Percentiles rank a stretch among this genome's conserved stretches.
These are phyloP conservation scores for Escovopsis sp. DNA, from an alignment of 2,329 filamentous ascomycete genomes.

Conservation along the genomic window DNA sequence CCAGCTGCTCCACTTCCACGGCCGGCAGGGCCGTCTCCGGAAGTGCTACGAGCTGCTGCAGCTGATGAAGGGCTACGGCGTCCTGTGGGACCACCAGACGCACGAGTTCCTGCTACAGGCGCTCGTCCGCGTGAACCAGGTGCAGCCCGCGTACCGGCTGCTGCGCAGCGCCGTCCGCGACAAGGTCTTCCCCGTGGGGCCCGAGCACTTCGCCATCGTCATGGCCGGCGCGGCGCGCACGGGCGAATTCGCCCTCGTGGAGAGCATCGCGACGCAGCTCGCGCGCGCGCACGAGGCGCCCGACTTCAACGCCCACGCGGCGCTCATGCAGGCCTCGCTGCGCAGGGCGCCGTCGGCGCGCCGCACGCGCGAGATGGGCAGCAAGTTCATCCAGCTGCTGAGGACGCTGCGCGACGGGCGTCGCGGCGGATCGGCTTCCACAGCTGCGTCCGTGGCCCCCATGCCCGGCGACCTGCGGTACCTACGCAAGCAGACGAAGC, in stretches of 20 bases:
- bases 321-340: slow-evolving; percentile 25
- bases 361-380: slow-evolving; percentile 12
- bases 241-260: slow-evolving; percentile 26
- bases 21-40: slow-evolving; percentile 39
- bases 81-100: slow-evolving; percentile 35
- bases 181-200: slow-evolving; percentile 27
- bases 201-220: slow-evolving; percentile 36
- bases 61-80: slow-evolving; percentile 29
- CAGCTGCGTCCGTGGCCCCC: background rate
- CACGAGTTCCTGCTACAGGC: slow-evolving; percentile 34
- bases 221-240: slow-evolving; percentile 35
- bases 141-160: slow-evolving; percentile 33
- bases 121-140: slow-evolving; percentile 32
- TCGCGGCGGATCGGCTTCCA: background rate
- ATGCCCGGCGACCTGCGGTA: slow-evolving; percentile 8
- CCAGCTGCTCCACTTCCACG: slow-evolving; percentile 53
- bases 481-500: slow-evolving; percentile 13
- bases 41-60: slow-evolving; percentile 32
- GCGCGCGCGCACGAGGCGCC: slow-evolving; percentile 23
- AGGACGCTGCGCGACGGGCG: slow-evolving; percentile 7
- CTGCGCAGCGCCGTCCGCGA: slow-evolving; percentile 28
- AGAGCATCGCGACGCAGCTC: slow-evolving; percentile 28
- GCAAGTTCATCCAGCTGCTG: slow-evolving; percentile 16
- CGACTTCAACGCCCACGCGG: slow-evolving; percentile 27
- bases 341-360: slow-evolving; percentile 10